Percentiles rank a stretch among this genome's conserved stretches.
Conservation (phyloP, 352 stramenopile genomes). For the Globisporangium orthogonon region DNA sequence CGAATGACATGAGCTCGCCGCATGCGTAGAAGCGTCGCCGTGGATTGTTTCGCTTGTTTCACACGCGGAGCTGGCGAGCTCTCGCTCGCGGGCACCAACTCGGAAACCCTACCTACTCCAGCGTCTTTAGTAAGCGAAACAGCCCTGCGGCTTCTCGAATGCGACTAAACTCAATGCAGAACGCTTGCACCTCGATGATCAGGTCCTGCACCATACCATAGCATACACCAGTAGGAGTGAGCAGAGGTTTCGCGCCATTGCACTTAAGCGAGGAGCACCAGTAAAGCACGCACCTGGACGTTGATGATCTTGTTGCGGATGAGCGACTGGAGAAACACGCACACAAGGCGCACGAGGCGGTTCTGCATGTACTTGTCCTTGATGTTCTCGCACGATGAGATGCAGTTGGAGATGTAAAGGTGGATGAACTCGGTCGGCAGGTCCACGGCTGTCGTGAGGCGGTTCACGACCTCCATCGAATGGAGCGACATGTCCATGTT, state of each 20-base stretch:
- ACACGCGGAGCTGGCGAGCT: not conserved
- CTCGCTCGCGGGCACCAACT: not conserved
- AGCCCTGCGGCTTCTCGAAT: constrained; percentile 95
- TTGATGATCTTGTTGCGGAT: constrained; percentile 99
- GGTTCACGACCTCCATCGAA: constrained; percentile 97
- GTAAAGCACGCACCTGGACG: constrained; percentile 76
- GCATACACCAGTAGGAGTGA: constrained; percentile 1
- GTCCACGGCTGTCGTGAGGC: constrained; percentile 88
- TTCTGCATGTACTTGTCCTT: constrained; percentile 98
- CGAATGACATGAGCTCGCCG: too few relatives aligned
- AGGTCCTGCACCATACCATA: constrained; percentile 71
- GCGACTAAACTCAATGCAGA: constrained; percentile 98
- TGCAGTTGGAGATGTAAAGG: constrained; percentile 98
- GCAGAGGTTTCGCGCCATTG: too few relatives aligned
- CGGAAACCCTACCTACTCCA: constrained; percentile 63
- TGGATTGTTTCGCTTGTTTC: constrained; percentile 12
- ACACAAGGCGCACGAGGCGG: constrained; percentile 96
- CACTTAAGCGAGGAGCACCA: too few relatives aligned
- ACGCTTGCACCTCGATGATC: constrained; percentile 98
- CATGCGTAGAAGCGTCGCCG: not conserved
- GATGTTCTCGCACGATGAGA: constrained; percentile 97
- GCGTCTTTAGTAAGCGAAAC: constrained; percentile 96
- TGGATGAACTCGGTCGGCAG: constrained; percentile 97
- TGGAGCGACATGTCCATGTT: constrained; percentile 99
- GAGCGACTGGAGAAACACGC: constrained; percentile 97